Conservation (phyloP, 1,284 basidiomycete genomes). For the Moesziomyces parantarcticus region DNA sequence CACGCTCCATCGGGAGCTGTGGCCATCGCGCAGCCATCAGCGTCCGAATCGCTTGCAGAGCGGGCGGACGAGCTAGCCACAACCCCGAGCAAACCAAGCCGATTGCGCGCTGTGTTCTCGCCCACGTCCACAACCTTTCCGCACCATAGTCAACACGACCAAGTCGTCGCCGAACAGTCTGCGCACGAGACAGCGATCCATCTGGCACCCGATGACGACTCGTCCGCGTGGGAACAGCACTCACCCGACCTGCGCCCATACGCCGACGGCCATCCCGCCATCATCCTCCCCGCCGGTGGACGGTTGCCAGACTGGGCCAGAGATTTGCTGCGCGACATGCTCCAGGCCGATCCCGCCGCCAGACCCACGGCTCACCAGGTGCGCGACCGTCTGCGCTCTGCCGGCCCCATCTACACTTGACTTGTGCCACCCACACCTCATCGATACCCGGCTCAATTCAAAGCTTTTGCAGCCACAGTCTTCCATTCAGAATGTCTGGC, state of each 20-base stretch:
- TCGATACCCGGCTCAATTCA: not conserved
- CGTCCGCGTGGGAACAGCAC: conserved; percentile 2
- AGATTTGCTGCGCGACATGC: conserved; percentile 58
- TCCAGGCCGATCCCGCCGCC: conserved; percentile 37
- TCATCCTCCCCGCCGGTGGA: conserved; percentile 62
- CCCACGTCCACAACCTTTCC: conserved; percentile 6
- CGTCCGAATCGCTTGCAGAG: not conserved
- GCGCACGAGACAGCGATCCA: not conserved
- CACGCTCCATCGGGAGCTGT: not conserved
- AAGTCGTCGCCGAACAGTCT: too few species aligned
- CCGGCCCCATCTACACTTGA: not conserved
- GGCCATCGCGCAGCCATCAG: not conserved
- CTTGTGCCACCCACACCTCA: not conserved
- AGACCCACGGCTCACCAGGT: conserved; percentile 57
- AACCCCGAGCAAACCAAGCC: conserved; percentile 14
- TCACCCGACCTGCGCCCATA: conserved; percentile 36
- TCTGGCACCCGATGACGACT: conserved; percentile 1
- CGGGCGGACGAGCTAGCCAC: not conserved
- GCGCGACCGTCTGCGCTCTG: conserved; percentile 7
- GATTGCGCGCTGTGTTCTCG: conserved; percentile 22
- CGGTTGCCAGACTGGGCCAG: conserved; percentile 58
- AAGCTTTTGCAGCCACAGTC: not conserved
- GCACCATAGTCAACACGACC: not conserved
- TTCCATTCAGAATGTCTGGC: not conserved
- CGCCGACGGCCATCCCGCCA: conserved; percentile 58